Conservation (phyloP, 371 early-diverging fungal genomes). For the Rhizopus microsporus region DNA sequence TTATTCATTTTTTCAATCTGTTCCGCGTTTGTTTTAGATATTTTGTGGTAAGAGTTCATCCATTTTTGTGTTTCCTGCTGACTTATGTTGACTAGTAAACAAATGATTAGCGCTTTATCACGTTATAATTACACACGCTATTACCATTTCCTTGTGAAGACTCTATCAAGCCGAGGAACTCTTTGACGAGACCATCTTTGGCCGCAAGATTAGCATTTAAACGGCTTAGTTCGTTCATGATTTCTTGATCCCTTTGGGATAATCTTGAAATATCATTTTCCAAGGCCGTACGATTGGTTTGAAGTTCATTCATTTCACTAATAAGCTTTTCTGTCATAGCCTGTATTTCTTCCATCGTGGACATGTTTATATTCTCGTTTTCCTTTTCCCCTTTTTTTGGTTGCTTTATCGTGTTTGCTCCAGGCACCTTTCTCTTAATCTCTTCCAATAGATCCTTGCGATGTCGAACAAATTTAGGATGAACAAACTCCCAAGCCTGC, state of each 20-base stretch:
- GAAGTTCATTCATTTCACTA: conserved; percentile 46
- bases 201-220: conserved; percentile 60
- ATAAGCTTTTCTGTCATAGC: conserved; percentile 40
- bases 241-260: conserved; percentile 53
- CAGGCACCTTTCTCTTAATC: conserved; percentile 59
- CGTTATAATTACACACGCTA: neutral
- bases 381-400: conserved; percentile 29
- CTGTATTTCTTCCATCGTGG: conserved; percentile 25
- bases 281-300: conserved; percentile 30
- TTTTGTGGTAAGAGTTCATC: conserved; percentile 19
- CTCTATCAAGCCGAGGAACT: conserved; percentile 47
- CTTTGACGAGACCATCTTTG: conserved; percentile 67
- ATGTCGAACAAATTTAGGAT: conserved; percentile 71
- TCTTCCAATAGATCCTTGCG: conserved; percentile 64
- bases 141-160: neutral
- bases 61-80: neutral
- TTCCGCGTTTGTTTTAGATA: conserved; percentile 20
- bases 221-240: conserved; percentile 59
- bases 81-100: too few relatives aligned
- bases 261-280: conserved; percentile 43
- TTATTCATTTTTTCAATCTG: conserved; percentile 17
- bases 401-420: conserved; percentile 16
- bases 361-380: neutral
- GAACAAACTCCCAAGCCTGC: conserved; percentile 80
- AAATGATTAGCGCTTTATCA: too few relatives aligned